Base-by-base conservation (phyloP, 2,329 filamentous ascomycete genomes). In the Dendryphion nanum region DNA sequence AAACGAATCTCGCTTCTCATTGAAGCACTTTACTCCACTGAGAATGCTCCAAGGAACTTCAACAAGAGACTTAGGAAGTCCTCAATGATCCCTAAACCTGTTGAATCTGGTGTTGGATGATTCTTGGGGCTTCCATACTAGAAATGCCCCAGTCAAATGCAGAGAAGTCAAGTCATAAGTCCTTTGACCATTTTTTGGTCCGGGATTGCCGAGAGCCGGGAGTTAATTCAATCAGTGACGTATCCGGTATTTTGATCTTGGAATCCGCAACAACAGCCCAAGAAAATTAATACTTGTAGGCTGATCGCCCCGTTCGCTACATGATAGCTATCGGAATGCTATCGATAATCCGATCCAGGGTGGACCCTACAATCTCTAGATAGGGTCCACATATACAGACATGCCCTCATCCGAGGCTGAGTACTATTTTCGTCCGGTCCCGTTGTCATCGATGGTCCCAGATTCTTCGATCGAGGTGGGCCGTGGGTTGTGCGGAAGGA, bases 391-490 rank as follows among this genome's bases (percentile, higher is more conserved):
- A 10, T 8, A 8, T n/a, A n/a, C 10, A 10, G 23, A 26, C n/a
- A n/a, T 10, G 10, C n/a, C 23, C 24, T 20, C 17, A 23, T 14
- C 18, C 28, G 18, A 5, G 4, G 30, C 45, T 3, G 41, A 30
- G 5, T 40, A 44, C 16, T 29, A 43, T 17, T 41, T 47, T 10
- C 40, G 45, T 5, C 50, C 56, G 2, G n/a, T n/a, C n/a, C n/a
- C n/a, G n/a, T 32, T 64, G 17, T 35, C 44, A 8, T 62, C 61
- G 0, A 55, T 64, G 52, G 15, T 64, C 13, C 61, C 61, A 13
- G 56, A 60, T 21, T 41, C 33, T 1, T 59, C 57, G 5, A 49
- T 38, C 2, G 44, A 60, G 21, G n/a, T n/a, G n/a, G n/a, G n/a
- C n/a, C n/a, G 21, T 48, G 2, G 56, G 50, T 8, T 47, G 51